Percentiles rank a stretch among this genome's conserved stretches.
These are phyloP conservation scores for Pichia sp. DNA, from an alignment of 1,139 yeast species.

Conservation along the genomic window DNA sequence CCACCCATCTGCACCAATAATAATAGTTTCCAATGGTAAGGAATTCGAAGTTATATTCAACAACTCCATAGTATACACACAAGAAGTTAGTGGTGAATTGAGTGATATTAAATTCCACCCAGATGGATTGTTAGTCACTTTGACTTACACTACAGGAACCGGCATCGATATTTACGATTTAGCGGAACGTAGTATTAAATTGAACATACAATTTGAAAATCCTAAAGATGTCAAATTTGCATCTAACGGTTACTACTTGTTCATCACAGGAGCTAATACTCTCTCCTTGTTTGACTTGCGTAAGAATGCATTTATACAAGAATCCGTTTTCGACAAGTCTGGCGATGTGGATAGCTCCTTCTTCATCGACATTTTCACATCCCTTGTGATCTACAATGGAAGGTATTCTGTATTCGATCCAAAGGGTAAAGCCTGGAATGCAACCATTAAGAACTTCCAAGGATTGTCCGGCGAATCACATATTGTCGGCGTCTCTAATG, in stretches of 20 bases:
- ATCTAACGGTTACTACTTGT: conserved; percentile 16
- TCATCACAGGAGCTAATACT: conserved; percentile 2
- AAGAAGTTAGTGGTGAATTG: conserved; percentile 6
- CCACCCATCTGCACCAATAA: conserved; percentile 28
- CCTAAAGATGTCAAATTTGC: conserved; percentile 24
- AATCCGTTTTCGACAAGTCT: neutral
- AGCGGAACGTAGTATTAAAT: conserved; percentile 12
- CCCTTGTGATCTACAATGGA: neutral
- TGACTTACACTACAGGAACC: conserved; percentile 40
- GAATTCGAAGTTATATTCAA: conserved; percentile 20
- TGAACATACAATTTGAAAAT: conserved; percentile 26
- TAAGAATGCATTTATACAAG: conserved; percentile 8
- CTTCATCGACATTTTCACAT: conserved; percentile 7
- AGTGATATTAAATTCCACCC: conserved; percentile 44
- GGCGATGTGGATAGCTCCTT: neutral
- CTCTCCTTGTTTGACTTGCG: conserved; percentile 12
- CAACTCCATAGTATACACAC: conserved; percentile 9
- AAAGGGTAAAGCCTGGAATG: conserved; percentile 10
- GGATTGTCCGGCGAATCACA: neutral
- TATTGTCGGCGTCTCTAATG: conserved; percentile 1
- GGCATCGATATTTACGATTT: conserved; percentile 42
- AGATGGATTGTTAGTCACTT: conserved; percentile 62
- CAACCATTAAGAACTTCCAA: neutral
- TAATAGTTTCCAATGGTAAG: conserved; percentile 18
- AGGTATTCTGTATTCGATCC: conserved; percentile 4